Base-by-base conservation (phyloP, 805 yeast genomes). In the Candida cerambycidarum region DNA sequence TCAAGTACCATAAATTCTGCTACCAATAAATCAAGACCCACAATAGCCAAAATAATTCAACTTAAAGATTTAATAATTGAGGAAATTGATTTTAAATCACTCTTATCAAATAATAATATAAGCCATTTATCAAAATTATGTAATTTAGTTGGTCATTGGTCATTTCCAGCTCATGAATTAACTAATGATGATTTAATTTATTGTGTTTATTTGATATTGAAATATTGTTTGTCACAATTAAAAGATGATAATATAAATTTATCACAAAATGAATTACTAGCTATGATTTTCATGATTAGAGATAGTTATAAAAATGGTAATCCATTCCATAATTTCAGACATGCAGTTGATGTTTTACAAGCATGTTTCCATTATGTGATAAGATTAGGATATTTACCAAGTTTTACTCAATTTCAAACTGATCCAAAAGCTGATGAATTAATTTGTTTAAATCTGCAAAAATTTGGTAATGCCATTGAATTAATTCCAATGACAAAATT, bases 321-420 rank as follows among this genome's bases (percentile, higher is more conserved):
- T 60, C 88, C 92, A 13, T 93, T 92, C 70, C 99, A 93, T 68
- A 90, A 92, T 64, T 93, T 90, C 59, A 78, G 95, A 52, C 99
- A 93, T 64, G 97, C 96, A 0, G 85, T 89, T 13, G 99, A 93
- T 65, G 99, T 93, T 7, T 67, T 90, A 57, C 99, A 93, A 65
- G 96, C 95, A 2, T 80, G 92, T 24, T 83, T 85, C 67, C 83
- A 75, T 59, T 79, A 83, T 45, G 67, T 83, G 36, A 56, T 74
- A 11, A 64, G 71, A 34, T 63, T 75, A 45, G 54, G 57, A 13
- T 68, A 71, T 46, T 56, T 69, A 42, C 74, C 73, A 4, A 42
- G 46, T 16, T 70, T 70, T 42, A 56, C 56, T 39, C 74, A 69
- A 51, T 58, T 63, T 21, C 63, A 59, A 41, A 39, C 38, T 4